Conservation (phyloP, 352 stramenopile species). For the Globisporangium spiculum region DNA sequence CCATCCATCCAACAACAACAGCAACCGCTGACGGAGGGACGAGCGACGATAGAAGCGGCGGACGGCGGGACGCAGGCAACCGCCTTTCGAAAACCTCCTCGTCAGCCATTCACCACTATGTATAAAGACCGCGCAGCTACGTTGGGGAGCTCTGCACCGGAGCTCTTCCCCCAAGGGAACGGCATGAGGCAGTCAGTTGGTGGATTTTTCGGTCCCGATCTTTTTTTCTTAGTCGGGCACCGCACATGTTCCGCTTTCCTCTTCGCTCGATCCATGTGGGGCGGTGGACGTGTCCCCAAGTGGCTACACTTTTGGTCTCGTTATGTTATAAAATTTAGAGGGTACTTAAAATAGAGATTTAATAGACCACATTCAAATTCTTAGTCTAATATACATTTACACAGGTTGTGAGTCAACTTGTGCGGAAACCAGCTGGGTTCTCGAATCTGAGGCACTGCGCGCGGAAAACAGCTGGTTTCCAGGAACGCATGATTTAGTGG, state of each 20-base stretch:
- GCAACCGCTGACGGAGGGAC: neutral
- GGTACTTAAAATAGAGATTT: conserved; percentile 8
- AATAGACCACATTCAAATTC: neutral
- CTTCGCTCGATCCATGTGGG: conserved; percentile 13
- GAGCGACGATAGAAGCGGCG: conserved; percentile 4
- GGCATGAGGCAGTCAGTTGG: neutral
- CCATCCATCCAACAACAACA: neutral
- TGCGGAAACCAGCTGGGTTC: neutral
- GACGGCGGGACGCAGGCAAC: neutral
- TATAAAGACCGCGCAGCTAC: neutral
- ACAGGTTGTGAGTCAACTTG: neutral
- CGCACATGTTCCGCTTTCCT: neutral
- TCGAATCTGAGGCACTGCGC: neutral
- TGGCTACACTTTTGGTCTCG: conserved; percentile 9
- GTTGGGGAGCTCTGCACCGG: neutral
- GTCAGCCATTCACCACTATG: neutral
- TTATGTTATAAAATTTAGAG: conserved; percentile 12
- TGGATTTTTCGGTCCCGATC: conserved; percentile 16
- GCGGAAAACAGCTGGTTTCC: conserved; percentile 22
- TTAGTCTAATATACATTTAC: neutral
- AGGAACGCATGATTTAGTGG: conserved; percentile 23
- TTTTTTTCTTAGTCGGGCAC: conserved; percentile 8
- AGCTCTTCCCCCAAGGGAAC: conserved; percentile 7
- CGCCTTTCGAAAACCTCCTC: conserved; percentile 3
- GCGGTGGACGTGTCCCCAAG: neutral